Conservation (phyloP, 2,329 filamentous ascomycete genomes). For the Fusarium buharicum region DNA sequence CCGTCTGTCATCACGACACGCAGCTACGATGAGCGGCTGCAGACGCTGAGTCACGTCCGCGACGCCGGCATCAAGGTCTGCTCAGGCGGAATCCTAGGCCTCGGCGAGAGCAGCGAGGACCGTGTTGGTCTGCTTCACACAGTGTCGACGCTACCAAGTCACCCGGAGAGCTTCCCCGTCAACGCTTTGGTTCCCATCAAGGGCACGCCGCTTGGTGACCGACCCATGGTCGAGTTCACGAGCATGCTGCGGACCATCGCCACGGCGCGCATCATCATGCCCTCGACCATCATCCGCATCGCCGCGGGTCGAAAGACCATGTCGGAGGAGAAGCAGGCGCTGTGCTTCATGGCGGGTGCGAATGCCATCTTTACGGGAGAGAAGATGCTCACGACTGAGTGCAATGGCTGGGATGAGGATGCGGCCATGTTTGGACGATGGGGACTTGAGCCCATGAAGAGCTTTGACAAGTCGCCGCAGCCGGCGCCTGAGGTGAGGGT, state of each 20-base stretch:
- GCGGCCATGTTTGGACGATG: conserved; percentile 83
- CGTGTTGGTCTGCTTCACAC: conserved; percentile 87
- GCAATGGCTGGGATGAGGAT: conserved; percentile 91
- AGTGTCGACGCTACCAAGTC: conserved; percentile 79
- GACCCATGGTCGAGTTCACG: conserved; percentile 77
- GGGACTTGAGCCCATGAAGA: conserved; percentile 82
- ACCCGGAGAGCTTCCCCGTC: conserved; percentile 91
- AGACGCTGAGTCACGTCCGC: conserved; percentile 81
- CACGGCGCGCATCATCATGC: conserved; percentile 84
- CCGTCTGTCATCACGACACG: conserved; percentile 86
- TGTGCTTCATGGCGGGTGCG: conserved; percentile 90
- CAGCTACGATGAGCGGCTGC: conserved; percentile 85
- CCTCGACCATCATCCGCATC: conserved; percentile 84
- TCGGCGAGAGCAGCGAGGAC: conserved; percentile 82
- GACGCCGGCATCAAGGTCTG: conserved; percentile 91
- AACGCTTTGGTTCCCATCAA: conserved; percentile 92
- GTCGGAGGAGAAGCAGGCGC: conserved; percentile 86
- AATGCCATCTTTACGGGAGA: conserved; percentile 97
- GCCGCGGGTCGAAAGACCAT: conserved; percentile 87
- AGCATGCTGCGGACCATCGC: conserved; percentile 84
- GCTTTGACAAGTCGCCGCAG: conserved; percentile 53
- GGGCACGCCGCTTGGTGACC: conserved; percentile 84
- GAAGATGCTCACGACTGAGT: conserved; percentile 94
- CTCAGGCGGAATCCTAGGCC: conserved; percentile 86
- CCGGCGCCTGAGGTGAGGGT: conserved; percentile 43